A percentile compares a stretch with the other conserved stretches of the same genome.
Conservation (phyloP, 768 basidiomycete species). For the Amanita pseudoporphyria region DNA sequence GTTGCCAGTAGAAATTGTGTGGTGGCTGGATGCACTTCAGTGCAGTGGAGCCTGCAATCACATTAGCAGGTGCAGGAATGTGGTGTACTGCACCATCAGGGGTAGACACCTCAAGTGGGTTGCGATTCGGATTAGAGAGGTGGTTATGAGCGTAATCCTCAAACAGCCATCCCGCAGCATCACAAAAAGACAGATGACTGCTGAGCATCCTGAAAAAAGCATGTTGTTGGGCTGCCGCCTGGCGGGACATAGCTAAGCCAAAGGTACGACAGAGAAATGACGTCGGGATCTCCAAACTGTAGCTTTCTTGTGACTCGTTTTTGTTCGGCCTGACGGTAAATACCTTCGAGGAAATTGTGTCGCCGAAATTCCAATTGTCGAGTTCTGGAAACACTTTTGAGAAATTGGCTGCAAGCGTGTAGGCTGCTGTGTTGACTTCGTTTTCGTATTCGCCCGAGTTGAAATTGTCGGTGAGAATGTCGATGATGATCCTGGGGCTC, state of each 20-base stretch:
- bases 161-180: conserved; percentile 7
- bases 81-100: background rate
- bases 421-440: conserved; percentile 1
- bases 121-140: conserved; percentile 6
- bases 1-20: background rate
- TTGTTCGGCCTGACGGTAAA: conserved; percentile 4
- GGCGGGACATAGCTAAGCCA: conserved; percentile 6
- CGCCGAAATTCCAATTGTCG: conserved; percentile 3
- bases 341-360: conserved; percentile 7
- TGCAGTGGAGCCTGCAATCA: background rate
- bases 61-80: background rate
- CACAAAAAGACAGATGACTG: conserved; percentile 5
- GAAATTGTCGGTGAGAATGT: conserved; percentile 1
- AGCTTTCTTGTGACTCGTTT: background rate
- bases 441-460: background rate
- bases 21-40: background rate
- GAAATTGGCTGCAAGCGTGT: background rate
- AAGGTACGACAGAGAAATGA: conserved; percentile 7
- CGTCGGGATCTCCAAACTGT: conserved; percentile 6
- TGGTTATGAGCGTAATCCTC: conserved; percentile 8
- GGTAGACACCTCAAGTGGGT: background rate
- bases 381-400: conserved; percentile 2
- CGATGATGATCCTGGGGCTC: conserved; percentile 3
- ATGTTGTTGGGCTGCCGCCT: conserved; percentile 7
- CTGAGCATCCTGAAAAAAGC: conserved; percentile 4